Evolutionary conservation across 2,329 filamentous ascomycete genomes (phyloP).

Genomic region (Lecanosticta acicola): DNA sequence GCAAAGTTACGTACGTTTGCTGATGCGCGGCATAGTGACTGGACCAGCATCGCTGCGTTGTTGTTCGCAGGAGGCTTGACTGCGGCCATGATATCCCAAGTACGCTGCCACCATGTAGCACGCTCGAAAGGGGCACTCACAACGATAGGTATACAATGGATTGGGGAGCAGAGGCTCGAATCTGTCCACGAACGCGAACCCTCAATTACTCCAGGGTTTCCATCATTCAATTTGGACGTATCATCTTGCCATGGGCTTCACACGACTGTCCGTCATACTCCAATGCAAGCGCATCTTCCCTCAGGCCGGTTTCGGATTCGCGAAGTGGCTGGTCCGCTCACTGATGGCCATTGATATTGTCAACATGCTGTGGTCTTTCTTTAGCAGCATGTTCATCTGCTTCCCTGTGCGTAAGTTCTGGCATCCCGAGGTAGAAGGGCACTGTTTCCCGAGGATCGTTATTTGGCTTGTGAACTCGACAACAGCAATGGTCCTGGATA

Average conservation of each 20-base stretch:
- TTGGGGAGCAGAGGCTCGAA: neutral
- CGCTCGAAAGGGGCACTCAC: neutral
- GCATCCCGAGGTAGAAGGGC: neutral
- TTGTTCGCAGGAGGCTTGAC: conserved; percentile 4
- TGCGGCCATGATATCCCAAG: conserved; percentile 1
- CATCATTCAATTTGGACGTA: conserved; percentile 3
- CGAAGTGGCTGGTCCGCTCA: neutral
- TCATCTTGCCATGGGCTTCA: conserved; percentile 7
- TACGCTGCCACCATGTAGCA: neutral
- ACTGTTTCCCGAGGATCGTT: neutral
- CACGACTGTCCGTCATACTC: conserved; percentile 6
- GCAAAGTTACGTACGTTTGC: neutral
- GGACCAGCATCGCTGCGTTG: conserved; percentile 1
- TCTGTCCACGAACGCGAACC: neutral
- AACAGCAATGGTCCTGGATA: conserved; percentile 6
- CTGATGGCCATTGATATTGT: neutral
- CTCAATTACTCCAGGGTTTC: neutral
- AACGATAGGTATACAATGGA: neutral
- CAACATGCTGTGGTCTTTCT: conserved; percentile 1
- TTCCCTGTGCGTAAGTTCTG: conserved; percentile 3
- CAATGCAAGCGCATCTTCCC: conserved; percentile 7
- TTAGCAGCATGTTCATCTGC: conserved; percentile 8
- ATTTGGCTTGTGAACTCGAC: conserved; percentile 8
- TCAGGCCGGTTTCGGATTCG: neutral
- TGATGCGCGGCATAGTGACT: conserved; percentile 1